A percentile compares a stretch with the other conserved stretches of the same genome.
Evolutionary conservation across 805 yeast species (phyloP).

Genomic region (Zygosaccharomyces siamensis): DNA sequence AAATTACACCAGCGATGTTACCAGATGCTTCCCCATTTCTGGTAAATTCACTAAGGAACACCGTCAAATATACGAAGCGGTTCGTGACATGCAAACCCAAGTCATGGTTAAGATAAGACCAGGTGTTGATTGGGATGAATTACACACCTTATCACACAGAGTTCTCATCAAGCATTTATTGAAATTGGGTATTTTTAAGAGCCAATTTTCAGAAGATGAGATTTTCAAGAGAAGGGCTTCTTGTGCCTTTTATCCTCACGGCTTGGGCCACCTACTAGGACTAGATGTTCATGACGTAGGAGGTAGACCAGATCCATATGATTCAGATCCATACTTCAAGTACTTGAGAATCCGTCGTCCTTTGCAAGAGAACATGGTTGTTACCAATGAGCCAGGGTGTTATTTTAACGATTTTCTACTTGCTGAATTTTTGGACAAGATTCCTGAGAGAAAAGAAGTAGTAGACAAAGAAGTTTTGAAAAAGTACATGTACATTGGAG

Average conservation of each 20-base stretch:
- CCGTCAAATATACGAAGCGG: slow-evolving; percentile 72
- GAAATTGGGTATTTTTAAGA: slow-evolving; percentile 69
- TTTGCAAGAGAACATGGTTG: slow-evolving; percentile 70
- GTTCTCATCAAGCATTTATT: slow-evolving; percentile 68
- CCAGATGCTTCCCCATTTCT: slow-evolving; percentile 87
- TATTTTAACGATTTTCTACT: slow-evolving; percentile 84
- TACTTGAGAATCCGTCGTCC: slow-evolving; percentile 78
- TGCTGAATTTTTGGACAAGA: slow-evolving; percentile 50
- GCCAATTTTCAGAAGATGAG: slow-evolving; percentile 52
- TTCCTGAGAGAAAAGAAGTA: slow-evolving; percentile 46
- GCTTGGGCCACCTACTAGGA: slow-evolving; percentile 89
- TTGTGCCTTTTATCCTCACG: slow-evolving; percentile 88
- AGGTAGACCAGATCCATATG: slow-evolving; percentile 81
- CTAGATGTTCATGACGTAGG: slow-evolving; percentile 97
- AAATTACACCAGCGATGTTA: slow-evolving; percentile 88
- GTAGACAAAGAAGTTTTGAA: slow-evolving; percentile 64
- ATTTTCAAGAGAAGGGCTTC: slow-evolving; percentile 66
- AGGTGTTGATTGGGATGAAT: slow-evolving; percentile 79
- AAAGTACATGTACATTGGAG: slow-evolving; percentile 86
- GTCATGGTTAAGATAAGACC: slow-evolving; percentile 74
- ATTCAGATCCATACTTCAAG: slow-evolving; percentile 67
- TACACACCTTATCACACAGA: slow-evolving; percentile 76
- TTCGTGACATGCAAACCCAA: slow-evolving; percentile 71
- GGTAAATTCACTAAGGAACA: slow-evolving; percentile 92
- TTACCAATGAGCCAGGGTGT: slow-evolving; percentile 93